Conservation (phyloP, 305 asterid genomes). For the Lippia alba region DNA sequence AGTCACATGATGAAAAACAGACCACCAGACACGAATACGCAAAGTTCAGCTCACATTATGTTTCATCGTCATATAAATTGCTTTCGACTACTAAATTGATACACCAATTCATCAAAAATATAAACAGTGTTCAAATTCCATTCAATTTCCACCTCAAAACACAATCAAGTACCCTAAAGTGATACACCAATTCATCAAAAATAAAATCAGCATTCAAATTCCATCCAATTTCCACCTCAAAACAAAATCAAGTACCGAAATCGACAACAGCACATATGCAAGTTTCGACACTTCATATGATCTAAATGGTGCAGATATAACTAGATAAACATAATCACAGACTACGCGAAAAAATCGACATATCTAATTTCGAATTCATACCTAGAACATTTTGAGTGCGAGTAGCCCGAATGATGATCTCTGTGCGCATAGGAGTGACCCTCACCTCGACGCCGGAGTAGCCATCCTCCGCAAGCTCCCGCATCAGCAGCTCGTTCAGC, state of each 20-base stretch:
- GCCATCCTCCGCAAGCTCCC: slow-evolving; percentile 1
- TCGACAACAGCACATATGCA: not conserved
- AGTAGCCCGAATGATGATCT: not conserved
- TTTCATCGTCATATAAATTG: not conserved
- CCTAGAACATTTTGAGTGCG: slow-evolving; percentile 1
- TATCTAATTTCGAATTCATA: not conserved
- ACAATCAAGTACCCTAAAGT: not conserved
- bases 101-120: not conserved
- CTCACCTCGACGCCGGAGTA: slow-evolving; percentile 7
- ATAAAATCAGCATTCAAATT: not conserved
- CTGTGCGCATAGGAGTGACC: slow-evolving; percentile 4
- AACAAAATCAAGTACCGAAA: not conserved
- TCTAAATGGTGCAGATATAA: not conserved
- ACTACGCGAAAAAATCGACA: not conserved
- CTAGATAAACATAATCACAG: not conserved
- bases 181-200: not conserved
- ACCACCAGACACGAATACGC: not conserved
- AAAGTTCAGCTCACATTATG: not conserved
- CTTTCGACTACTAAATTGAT: not conserved
- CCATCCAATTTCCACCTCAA: not conserved
- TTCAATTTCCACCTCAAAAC: not conserved
- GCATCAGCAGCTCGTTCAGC: slow-evolving; percentile 2
- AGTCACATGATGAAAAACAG: not conserved
- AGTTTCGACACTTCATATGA: not conserved
- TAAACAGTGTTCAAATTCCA: not conserved